These are phyloP conservation scores for Akanthomyces muscarius DNA, from an alignment of 2,329 filamentous ascomycete species.

Conservation along the genomic window DNA sequence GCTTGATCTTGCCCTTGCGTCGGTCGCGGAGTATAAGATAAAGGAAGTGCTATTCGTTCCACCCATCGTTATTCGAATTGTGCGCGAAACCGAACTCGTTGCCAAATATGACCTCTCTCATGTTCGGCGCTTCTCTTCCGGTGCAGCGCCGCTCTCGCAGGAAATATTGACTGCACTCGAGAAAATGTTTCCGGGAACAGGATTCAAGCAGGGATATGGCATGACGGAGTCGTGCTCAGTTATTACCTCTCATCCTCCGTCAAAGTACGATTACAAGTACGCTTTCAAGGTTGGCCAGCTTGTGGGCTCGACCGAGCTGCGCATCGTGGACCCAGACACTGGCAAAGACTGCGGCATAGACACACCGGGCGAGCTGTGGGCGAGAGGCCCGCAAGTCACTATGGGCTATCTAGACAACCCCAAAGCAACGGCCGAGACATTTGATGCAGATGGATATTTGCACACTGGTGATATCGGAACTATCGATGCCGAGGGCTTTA, in stretches of 20 bases:
- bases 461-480: constrained; percentile 56
- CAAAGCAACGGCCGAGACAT: constrained; percentile 42
- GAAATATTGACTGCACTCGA: constrained; percentile 55
- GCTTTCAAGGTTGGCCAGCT: constrained; percentile 53
- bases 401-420: constrained; percentile 47
- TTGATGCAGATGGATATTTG: constrained; percentile 53
- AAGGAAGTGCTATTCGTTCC: constrained; percentile 55
- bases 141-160: constrained; percentile 54
- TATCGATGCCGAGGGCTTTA: constrained; percentile 51
- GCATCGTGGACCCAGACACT: constrained; percentile 51
- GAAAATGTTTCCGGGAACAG: constrained; percentile 53
- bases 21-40: constrained; percentile 49
- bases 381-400: constrained; percentile 36
- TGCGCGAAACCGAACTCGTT: constrained; percentile 49
- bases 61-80: constrained; percentile 57
- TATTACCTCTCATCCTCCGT: constrained; percentile 57
- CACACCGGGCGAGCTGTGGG: constrained; percentile 48
- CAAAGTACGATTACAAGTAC: constrained; percentile 54
- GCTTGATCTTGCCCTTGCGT: constrained; percentile 54
- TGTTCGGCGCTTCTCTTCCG: constrained; percentile 54
- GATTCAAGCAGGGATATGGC: constrained; percentile 62
- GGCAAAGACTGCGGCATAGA: constrained; percentile 44
- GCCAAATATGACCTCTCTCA: constrained; percentile 53
- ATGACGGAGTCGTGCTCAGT: constrained; percentile 65
- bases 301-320: constrained; percentile 56